Conservation (phyloP, 352 stramenopile genomes). For the Pythium volutum region DNA sequence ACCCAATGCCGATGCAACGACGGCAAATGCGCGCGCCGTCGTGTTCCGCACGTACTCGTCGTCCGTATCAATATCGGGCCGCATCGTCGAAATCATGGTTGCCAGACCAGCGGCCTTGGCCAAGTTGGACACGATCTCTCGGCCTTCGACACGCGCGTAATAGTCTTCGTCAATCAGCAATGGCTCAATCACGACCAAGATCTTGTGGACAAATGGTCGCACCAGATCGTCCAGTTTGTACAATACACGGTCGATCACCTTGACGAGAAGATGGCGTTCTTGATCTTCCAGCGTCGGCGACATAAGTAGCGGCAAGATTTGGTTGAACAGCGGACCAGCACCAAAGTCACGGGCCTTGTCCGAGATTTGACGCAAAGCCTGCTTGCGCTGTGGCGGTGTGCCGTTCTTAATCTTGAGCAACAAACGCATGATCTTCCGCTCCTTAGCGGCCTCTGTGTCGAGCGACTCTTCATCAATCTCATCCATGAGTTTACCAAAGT, state of each 20-base stretch:
- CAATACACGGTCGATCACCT: conserved; percentile 99
- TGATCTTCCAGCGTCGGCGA: conserved; percentile 98
- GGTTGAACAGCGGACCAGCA: conserved; percentile 97
- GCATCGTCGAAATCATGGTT: conserved; percentile 99
- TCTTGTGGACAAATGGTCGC: conserved; percentile 98
- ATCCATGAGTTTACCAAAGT: conserved; percentile 96
- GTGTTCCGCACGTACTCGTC: conserved; percentile 99
- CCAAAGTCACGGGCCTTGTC: conserved; percentile 97
- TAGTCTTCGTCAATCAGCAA: conserved; percentile 99
- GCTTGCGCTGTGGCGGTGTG: conserved; percentile 96
- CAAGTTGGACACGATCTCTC: conserved; percentile 99
- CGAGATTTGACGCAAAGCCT: conserved; percentile 95
- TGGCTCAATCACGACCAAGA: conserved; percentile 98
- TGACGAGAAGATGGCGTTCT: conserved; percentile 98
- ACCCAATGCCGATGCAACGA: conserved; percentile 98
- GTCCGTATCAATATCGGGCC: conserved; percentile 98
- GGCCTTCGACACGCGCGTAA: conserved; percentile 97
- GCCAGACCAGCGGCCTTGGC: conserved; percentile 97
- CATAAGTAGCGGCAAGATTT: conserved; percentile 99
- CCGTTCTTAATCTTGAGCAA: conserved; percentile 99
- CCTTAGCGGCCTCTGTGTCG: conserved; percentile 92
- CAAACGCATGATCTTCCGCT: conserved; percentile 97
- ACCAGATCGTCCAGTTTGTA: conserved; percentile 99
- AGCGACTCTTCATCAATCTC: conserved; percentile 84
- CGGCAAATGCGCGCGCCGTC: conserved; percentile 97